phyloP scores from a whole-genome alignment of 176 grass and related monocot species.

The Microstegium vimineum region DNA sequence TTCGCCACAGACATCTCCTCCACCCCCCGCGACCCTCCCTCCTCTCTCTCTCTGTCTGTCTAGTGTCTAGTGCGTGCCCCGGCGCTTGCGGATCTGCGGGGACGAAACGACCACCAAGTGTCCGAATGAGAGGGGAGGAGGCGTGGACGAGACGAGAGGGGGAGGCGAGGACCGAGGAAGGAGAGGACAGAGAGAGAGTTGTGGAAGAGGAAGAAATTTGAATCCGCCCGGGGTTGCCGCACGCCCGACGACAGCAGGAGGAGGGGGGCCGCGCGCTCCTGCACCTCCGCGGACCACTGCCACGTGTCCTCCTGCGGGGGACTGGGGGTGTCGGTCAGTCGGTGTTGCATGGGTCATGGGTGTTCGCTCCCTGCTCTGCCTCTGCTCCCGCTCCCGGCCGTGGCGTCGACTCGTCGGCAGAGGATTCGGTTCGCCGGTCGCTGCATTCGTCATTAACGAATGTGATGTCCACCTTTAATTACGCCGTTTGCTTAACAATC shows the following conservation, averaged over 20 bases:
- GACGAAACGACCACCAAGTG: background rate
- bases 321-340: background rate
- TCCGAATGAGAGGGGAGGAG: background rate
- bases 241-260: constrained; percentile 35
- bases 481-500: background rate
- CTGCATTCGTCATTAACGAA: background rate
- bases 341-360: background rate
- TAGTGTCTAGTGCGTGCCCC: background rate
- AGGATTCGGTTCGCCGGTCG: background rate
- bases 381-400: background rate
- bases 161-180: background rate
- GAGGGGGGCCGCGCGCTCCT: constrained; percentile 5
- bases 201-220: constrained; percentile 37
- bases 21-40: background rate
- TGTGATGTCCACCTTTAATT: too few species aligned
- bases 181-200: background rate
- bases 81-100: constrained; percentile 33
- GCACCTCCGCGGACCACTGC: background rate
- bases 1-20: constrained; percentile 16
- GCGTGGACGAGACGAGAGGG: background rate
- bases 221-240: constrained; percentile 31
- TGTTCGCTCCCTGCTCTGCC: too few species aligned
- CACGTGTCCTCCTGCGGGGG: background rate
- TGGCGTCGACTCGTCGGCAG: background rate
- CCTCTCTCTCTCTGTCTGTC: background rate